Percentiles rank a stretch among this genome's conserved stretches.
Conservation (phyloP, 768 basidiomycete species). For the Russula ochroleuca region DNA sequence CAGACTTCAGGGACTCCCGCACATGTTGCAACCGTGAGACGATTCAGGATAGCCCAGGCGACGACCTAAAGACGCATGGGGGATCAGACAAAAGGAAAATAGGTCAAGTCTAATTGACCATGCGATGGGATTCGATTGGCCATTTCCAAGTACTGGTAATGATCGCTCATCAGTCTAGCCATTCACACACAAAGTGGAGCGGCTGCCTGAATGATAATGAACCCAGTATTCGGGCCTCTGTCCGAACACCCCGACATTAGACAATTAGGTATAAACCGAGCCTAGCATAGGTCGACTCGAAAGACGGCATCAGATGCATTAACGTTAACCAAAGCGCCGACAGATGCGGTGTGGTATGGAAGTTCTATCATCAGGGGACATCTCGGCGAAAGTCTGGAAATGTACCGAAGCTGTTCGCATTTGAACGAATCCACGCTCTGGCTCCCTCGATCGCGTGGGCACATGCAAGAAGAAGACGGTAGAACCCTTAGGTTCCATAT, state of each 20-base stretch:
- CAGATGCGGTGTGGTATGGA: neutral
- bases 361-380: neutral
- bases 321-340: neutral
- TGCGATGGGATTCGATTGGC: neutral
- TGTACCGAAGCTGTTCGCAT: neutral
- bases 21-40: neutral
- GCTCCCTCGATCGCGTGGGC: neutral
- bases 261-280: neutral
- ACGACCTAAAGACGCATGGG: neutral
- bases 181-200: neutral
- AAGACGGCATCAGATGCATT: neutral
- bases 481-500: conserved; percentile 1
- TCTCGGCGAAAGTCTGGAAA: neutral
- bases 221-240: neutral
- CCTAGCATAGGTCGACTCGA: neutral
- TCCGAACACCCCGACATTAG: neutral
- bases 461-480: neutral
- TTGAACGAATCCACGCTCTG: neutral
- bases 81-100: neutral
- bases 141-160: neutral
- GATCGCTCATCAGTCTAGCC: neutral
- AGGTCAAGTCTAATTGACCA: neutral
- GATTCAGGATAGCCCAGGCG: neutral
- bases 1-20: neutral
- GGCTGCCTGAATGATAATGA: neutral